Base-by-base conservation (phyloP, 2,329 filamentous ascomycete species). In the Keithomyces neogunnii region DNA sequence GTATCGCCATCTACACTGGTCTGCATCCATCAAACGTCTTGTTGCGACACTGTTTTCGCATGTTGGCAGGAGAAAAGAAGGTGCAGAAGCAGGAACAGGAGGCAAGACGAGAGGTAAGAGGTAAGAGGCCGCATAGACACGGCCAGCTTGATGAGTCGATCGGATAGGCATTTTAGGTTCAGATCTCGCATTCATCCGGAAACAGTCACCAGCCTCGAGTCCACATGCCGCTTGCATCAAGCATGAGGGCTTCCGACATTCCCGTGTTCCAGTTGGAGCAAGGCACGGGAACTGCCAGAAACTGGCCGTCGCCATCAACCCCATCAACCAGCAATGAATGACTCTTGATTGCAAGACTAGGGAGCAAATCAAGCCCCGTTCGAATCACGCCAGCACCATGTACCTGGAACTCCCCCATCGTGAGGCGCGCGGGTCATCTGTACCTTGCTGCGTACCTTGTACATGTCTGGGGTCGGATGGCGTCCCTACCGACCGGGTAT, bases 351-450 rank as follows among this genome's bases (percentile, higher is more conserved):
- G 39, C n/a, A n/a, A 42, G 10, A 7, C 28, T 6, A 13, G n/a
- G 40, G 10, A 44, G 8, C 26, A 42, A 7, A 7, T 28, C 29
- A 44, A 30, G 28, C 26, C 40, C 9, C 13, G 7, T 45, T 50
- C 32, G 45, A 36, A 40, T 38, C 29, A 45, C 47, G 47, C 56
- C 19, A 57, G 55, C 59, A 61, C 62, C 62, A 60, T 64, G 63
- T 64, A 64, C 63, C 64, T 66, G 63, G 59, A 48, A 53, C 63
- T 61, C 56, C 60, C 58, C 59, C 59, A 56, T 63, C 61, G 63
- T 60, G 61, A 63, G 45, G 52, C 59, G 63, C 54, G 64, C 63
- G 66, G 65, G 63, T 66, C 64, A 66, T 64, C 62, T 66, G 65
- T 67, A 63, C 65, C 65, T 67, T 65, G 62, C 65, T 66, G 56